Base-by-base conservation (phyloP, 768 basidiomycete species). In the Suillus placidus region DNA sequence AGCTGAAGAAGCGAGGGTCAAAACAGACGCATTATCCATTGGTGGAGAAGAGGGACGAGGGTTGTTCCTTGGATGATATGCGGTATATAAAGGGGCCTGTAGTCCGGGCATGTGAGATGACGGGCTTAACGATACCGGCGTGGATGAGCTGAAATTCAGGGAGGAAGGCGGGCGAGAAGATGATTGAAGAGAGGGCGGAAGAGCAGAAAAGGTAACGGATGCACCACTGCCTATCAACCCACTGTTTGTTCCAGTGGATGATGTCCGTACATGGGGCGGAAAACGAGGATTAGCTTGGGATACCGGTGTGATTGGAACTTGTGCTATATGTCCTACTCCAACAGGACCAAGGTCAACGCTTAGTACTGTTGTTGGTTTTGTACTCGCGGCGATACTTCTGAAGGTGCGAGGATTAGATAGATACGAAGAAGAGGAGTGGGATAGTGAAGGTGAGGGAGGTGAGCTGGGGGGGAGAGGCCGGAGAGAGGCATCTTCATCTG, bases 31-130 rank as follows among this genome's bases (percentile, higher is more conserved):
- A 73, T 99, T 95, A 72, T 96, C 95, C 54, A 88, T 81, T 1
- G 97, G 96, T 26, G 94, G 91, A 7, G 93, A 93, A 18, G 91
- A 91, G 30, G 97, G 97, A 30, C 93, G 88, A 1, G 97, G 97
- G 73, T 99, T 99, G 77, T 97, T 94, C 55, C 95, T 87, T 12
- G 97, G 96, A 78, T 98, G 95, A 62, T 94, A 94, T n/a, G 86
- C 80, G 0, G 95, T 94, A 74, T 97, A 94, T 42, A 91, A 84
- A 0, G 96, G 97, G 10, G 94, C 93, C 73, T 95, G 93, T 20
- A 91, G 68, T 37, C 74, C 71, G 65, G 76, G 74, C 10, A 68
- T 68, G 30, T 60, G 58, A 20, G 58, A 20, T 26, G 72, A 67
- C 61, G 69, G 66, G 64, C 71, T 77, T 55, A 77, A 70, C 51